Percentiles rank a stretch among this genome's conserved stretches.
Conservation (phyloP, 345 rosid species). For the Hibiscus trionum region DNA sequence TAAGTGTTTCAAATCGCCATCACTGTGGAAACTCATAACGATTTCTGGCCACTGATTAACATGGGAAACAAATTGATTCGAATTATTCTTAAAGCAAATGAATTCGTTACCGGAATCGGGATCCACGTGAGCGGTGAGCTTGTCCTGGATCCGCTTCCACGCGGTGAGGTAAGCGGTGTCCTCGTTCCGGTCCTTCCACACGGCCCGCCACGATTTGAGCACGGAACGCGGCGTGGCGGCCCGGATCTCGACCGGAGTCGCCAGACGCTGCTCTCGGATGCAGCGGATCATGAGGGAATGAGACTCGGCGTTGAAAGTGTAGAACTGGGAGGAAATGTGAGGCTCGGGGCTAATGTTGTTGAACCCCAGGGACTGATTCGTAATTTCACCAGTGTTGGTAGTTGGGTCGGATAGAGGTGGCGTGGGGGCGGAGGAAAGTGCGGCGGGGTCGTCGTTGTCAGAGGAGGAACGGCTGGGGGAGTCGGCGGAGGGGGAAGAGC, state of each 20-base stretch:
- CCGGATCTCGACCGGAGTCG: constrained; percentile 88
- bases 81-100: constrained; percentile 84
- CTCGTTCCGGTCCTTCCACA: constrained; percentile 97
- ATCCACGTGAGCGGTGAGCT: constrained; percentile 70
- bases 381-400: constrained; percentile 17
- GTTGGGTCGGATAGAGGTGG: constrained; percentile 9
- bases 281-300: constrained; percentile 94
- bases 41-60: constrained; percentile 91
- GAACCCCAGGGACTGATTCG: constrained; percentile 24
- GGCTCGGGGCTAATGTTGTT: constrained; percentile 61
- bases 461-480: constrained; percentile 21
- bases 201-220: constrained; percentile 87
- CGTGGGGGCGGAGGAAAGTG: no score
- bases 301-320: constrained; percentile 89
- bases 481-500: constrained; percentile 62
- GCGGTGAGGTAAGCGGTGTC: constrained; percentile 97
- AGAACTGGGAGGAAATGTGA: constrained; percentile 86
- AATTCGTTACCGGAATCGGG: constrained; percentile 64
- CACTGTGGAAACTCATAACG: constrained; percentile 86
- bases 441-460: not conserved
- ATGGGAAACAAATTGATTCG: constrained; percentile 86
- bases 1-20: constrained; percentile 81
- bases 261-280: constrained; percentile 74
- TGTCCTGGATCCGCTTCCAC: constrained; percentile 98
- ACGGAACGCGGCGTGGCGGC: constrained; percentile 68